Evolutionary conservation across 768 basidiomycete genomes (phyloP), one percentile per base, ranked within the genome.

Genomic region (Boletales sp.): DNA sequence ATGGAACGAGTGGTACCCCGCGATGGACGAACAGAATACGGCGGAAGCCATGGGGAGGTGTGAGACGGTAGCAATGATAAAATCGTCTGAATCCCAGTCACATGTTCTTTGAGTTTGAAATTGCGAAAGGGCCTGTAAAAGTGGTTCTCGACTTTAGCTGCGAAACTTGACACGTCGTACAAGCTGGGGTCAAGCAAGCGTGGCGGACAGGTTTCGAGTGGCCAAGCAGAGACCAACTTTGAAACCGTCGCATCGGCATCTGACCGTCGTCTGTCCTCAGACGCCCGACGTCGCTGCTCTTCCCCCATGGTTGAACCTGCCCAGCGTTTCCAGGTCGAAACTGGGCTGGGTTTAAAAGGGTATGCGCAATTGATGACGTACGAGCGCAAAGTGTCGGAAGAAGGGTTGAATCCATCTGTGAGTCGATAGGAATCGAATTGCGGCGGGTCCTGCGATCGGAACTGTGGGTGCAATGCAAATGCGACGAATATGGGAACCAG

Each of bases 401-500:
- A 41, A 1, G 40, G 40, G 2, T 28, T 1, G 30, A 14, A 41
- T 30, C 40, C 40, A 14, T 6, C 9, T 15, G 41, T 36, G 30
- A 58, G 33, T 25, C 50, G 38, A 41, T 54, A 54, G 34, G 40
- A 32, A 7, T 41, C 19, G 33, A 53, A 50, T 8, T 13, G 21
- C 8, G 63, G 58, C n/a, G 60, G 58, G 17, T 43, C 4, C 37
- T 43, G 41, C 2, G 10, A 4, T 8, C n/a, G 8, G 48, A 59
- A 50, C 13, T 51, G 52, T 14, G 59, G n/a, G 15, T 51, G 28
- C 4, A 57, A 47, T 1, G 55, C 50, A 48, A 71, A 66, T 1
- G 70, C 59, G 5, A 74, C 37, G 1, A 73, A 39, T 4, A 65
- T 59, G 0, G 61, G 57, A 7, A 68, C 49, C 18, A 66, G 54